Base-by-base conservation (phyloP, 2,329 filamentous ascomycete genomes). In the Kalaharituber pfeilii region DNA sequence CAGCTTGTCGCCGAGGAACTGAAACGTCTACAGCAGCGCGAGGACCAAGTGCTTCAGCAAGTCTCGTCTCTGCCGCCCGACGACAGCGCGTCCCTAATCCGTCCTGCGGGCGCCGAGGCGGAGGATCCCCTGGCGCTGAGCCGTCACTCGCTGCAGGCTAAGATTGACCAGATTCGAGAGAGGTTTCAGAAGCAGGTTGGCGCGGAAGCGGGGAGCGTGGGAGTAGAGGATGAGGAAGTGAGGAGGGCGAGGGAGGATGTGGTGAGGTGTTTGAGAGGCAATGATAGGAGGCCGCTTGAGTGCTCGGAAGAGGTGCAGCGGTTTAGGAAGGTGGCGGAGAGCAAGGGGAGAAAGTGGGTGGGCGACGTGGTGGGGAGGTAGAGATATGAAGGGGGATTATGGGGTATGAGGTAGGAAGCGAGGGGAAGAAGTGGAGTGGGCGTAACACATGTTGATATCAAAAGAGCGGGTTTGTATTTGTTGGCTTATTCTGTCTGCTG, bases 1-100 rank as follows among this genome's bases (percentile, higher is more conserved):
- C 42, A 47, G 11, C 24, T 47, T 13, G 42, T 47, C 42, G 11
- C 18, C 6, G 18, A 15, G 5, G 42, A 47, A 22, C 42, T 47
- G 3, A 3, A 7, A 22, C 42, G 42, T 1, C 42, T 47, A 3
- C 42, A 47, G 70, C 57, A 67, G 77, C 18, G 64, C 68, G 53
- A 59, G 53, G 26, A 52, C 53, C 18, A 57, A 58, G 9, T 57
- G 52, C n/a, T 54, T 39, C 30, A 54, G 59, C n/a, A 60, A 65
- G 6, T 68, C 62, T 60, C 42, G 52, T 5, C 53, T 54, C n/a
- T 36, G 30, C 9, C 30, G 9, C 30, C 30, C 30, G 30, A 9
- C n/a, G 30, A 36, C 30, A n/a, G 30, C 30, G 9, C 30, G 30
- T 5, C 42, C 2, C 13, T 45, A 11, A 5, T 18, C 42, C 13